Conservation (phyloP, 495 filamentous ascomycete genomes). For the Beverwykella pulmonaria region DNA sequence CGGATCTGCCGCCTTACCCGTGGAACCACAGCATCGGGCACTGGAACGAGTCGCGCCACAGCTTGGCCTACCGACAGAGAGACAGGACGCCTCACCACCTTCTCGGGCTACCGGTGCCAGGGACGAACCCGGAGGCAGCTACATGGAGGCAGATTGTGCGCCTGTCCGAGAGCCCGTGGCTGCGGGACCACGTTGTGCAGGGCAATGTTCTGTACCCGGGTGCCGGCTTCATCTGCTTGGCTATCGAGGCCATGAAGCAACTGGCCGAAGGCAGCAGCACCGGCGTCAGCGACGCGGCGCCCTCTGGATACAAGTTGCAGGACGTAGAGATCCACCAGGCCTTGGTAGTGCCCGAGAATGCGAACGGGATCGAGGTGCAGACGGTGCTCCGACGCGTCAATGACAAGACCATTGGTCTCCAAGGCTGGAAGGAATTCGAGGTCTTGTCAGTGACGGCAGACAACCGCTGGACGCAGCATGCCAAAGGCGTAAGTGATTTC, state of each 20-base stretch:
- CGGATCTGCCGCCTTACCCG: conserved; percentile 12
- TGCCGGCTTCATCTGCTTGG: neutral
- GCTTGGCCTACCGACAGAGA: neutral
- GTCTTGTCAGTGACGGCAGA: neutral
- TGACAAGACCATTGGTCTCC: neutral
- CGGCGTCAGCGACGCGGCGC: too few species aligned
- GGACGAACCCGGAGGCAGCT: neutral
- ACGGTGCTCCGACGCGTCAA: neutral
- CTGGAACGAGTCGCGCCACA: conserved; percentile 9
- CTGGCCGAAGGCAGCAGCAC: neutral
- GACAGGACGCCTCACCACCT: neutral
- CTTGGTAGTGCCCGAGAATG: neutral
- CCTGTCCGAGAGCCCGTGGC: neutral
- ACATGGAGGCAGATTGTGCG: neutral
- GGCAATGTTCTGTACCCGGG: neutral
- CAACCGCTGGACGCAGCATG: neutral
- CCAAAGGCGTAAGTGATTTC: neutral
- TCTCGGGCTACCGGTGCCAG: neutral
- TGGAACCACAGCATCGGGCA: conserved; percentile 4
- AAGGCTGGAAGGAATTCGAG: neutral
- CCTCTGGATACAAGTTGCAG: neutral
- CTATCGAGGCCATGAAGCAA: neutral
- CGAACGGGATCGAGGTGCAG: neutral
- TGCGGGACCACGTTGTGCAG: neutral
- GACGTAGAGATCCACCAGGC: neutral